Evolutionary conservation across 805 yeast species (phyloP).

Genomic region (Candida boidinii): DNA sequence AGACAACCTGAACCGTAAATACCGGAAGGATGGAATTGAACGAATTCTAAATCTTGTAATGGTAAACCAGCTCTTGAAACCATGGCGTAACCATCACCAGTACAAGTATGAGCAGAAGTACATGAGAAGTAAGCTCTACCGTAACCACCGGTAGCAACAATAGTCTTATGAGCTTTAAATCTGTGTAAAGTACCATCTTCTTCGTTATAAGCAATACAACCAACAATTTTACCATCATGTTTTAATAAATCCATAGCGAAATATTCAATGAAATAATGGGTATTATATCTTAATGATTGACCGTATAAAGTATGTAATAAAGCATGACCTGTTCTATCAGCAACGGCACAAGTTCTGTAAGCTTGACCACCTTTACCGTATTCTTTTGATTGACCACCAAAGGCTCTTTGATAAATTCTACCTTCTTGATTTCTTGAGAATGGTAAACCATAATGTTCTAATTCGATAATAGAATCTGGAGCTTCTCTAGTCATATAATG

Average conservation of each 20-base stretch:
- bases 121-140: slow-evolving; percentile 98
- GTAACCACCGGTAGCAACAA: slow-evolving; percentile 97
- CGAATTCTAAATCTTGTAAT: slow-evolving; percentile 92
- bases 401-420: slow-evolving; percentile 95
- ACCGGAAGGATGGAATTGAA: slow-evolving; percentile 99
- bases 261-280: slow-evolving; percentile 96
- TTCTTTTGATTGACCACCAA: slow-evolving; percentile 95
- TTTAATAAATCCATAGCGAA: slow-evolving; percentile 91
- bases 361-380: slow-evolving; percentile 99
- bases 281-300: slow-evolving; percentile 92
- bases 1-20: slow-evolving; percentile 98
- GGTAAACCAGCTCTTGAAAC: slow-evolving; percentile 98
- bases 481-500: slow-evolving; percentile 99
- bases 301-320: slow-evolving; percentile 92
- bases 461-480: slow-evolving; percentile 88
- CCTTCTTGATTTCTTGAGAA: slow-evolving; percentile 97
- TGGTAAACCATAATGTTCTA: slow-evolving; percentile 98
- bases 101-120: slow-evolving; percentile 99
- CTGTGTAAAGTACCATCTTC: slow-evolving; percentile 98
- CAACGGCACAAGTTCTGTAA: slow-evolving; percentile 98
- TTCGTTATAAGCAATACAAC: slow-evolving; percentile 95
- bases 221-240: slow-evolving; percentile 94
- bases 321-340: slow-evolving; percentile 98
- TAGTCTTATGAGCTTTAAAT: slow-evolving; percentile 94
- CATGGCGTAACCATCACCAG: slow-evolving; percentile 99